Evolutionary conservation across 2,329 filamentous ascomycete genomes (phyloP).

Genomic region (Ascochyta viciae-villosae): DNA sequence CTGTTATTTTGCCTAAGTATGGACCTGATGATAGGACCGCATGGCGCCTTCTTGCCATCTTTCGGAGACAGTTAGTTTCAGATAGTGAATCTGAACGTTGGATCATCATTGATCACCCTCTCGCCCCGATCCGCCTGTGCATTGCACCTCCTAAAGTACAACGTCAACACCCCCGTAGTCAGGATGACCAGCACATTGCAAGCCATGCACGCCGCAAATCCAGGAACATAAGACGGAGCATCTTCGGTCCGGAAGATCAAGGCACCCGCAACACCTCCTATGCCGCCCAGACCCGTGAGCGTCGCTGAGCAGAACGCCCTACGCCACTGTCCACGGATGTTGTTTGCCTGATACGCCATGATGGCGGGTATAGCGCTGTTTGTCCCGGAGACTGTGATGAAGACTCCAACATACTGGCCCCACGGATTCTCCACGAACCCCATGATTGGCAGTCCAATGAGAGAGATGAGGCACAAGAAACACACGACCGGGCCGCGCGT

Average conservation of each 20-base stretch:
- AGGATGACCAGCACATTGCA: slow-evolving; percentile 32
- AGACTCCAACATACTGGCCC: slow-evolving; percentile 33
- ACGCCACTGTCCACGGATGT: slow-evolving; percentile 32
- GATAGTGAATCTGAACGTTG: slow-evolving; percentile 34
- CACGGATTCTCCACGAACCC: slow-evolving; percentile 32
- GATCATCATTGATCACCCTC: slow-evolving; percentile 32
- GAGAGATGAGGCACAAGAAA: slow-evolving; percentile 29
- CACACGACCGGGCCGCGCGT: slow-evolving; percentile 31
- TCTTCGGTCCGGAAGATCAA: slow-evolving; percentile 35
- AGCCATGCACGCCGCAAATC: slow-evolving; percentile 32
- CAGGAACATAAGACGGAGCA: slow-evolving; percentile 29
- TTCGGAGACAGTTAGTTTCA: background rate
- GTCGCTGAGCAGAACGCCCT: slow-evolving; percentile 32
- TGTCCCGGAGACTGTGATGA: slow-evolving; percentile 29
- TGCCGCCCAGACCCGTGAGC: slow-evolving; percentile 29
- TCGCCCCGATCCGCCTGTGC: slow-evolving; percentile 32
- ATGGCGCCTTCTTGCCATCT: background rate
- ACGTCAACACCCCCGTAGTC: slow-evolving; percentile 23
- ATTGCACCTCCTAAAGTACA: slow-evolving; percentile 33
- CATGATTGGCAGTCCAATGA: slow-evolving; percentile 37
- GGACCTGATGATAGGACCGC: background rate
- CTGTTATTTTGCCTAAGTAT: background rate
- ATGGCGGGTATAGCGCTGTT: slow-evolving; percentile 30
- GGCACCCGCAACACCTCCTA: slow-evolving; percentile 32
- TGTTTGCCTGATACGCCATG: slow-evolving; percentile 36